Conservation (phyloP, 495 filamentous ascomycete species). For the Terfezia claveryi region DNA sequence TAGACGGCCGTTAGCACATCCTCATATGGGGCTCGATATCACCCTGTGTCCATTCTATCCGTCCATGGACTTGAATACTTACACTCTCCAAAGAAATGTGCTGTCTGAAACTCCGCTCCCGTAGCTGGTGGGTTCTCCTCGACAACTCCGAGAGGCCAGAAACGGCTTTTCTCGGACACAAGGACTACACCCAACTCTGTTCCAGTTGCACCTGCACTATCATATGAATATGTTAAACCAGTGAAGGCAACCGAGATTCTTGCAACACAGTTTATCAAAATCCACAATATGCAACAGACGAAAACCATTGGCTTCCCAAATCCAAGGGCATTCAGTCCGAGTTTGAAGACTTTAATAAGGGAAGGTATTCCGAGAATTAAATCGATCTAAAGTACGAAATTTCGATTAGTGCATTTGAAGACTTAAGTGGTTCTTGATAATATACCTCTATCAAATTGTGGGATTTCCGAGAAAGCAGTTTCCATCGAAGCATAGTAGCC, state of each 20-base stretch:
- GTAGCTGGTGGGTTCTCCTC: background rate
- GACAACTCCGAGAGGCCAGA: background rate
- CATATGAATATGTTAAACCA: constrained; percentile 12
- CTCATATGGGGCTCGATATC: no score
- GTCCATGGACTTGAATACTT: background rate
- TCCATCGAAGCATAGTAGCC: constrained; percentile 8
- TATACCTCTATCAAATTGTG: constrained; percentile 8
- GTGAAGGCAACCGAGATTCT: constrained; percentile 9
- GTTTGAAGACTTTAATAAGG: constrained; percentile 6
- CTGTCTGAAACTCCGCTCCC: constrained; percentile 3
- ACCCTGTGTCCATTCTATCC: no score
- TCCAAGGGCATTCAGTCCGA: background rate
- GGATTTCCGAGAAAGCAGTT: constrained; percentile 6
- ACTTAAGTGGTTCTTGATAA: background rate
- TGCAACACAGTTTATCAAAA: constrained; percentile 7
- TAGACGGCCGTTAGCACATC: background rate
- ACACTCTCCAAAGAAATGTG: constrained; percentile 8
- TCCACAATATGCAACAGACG: constrained; percentile 6
- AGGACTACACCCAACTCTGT: constrained; percentile 1
- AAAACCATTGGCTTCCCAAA: background rate
- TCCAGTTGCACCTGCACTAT: constrained; percentile 5
- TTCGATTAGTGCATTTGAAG: background rate
- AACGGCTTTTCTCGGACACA: constrained; percentile 3
- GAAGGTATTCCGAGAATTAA: constrained; percentile 7
- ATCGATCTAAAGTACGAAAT: constrained; percentile 2